phyloP scores from a whole-genome alignment of 805 yeast species.

The Suhomyces prunicola region DNA sequence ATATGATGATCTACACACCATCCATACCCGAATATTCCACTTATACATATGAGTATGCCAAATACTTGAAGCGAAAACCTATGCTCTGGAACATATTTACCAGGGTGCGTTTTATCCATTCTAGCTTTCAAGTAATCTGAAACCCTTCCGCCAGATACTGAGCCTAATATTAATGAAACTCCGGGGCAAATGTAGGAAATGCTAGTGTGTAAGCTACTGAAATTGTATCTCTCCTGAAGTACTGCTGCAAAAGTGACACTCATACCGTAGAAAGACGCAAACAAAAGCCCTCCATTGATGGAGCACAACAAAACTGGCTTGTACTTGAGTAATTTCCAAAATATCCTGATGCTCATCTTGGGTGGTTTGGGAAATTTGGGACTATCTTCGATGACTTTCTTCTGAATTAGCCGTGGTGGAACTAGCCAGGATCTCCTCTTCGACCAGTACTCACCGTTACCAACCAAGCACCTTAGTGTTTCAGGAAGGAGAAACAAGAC shows the following conservation, averaged over 20 bases:
- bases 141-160: conserved; percentile 46
- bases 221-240: conserved; percentile 36
- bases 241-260: conserved; percentile 47
- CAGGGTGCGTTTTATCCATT: conserved; percentile 22
- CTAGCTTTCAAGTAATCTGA: conserved; percentile 38
- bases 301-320: conserved; percentile 47
- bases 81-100: conserved; percentile 44
- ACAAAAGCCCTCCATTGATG: conserved; percentile 46
- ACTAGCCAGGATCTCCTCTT: conserved; percentile 18
- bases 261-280: conserved; percentile 53
- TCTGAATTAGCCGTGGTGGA: conserved; percentile 26
- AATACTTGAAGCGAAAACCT: conserved; percentile 42
- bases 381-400: conserved; percentile 16
- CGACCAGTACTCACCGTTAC: conserved; percentile 27
- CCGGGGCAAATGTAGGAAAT: conserved; percentile 55
- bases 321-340: conserved; percentile 34
- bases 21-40: conserved; percentile 50
- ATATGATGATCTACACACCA: conserved; percentile 45
- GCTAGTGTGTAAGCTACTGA: conserved; percentile 34
- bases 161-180: conserved; percentile 45
- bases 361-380: conserved; percentile 44
- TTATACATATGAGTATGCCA: conserved; percentile 42
- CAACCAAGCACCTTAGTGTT: conserved; percentile 37
- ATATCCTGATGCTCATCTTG: conserved; percentile 38
- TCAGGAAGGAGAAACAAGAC: conserved; percentile 36